A percentile compares a stretch with the other conserved stretches of the same genome.
These are phyloP conservation scores for Endothia cerciana DNA, from an alignment of 2,329 filamentous ascomycete species.

Conservation along the genomic window DNA sequence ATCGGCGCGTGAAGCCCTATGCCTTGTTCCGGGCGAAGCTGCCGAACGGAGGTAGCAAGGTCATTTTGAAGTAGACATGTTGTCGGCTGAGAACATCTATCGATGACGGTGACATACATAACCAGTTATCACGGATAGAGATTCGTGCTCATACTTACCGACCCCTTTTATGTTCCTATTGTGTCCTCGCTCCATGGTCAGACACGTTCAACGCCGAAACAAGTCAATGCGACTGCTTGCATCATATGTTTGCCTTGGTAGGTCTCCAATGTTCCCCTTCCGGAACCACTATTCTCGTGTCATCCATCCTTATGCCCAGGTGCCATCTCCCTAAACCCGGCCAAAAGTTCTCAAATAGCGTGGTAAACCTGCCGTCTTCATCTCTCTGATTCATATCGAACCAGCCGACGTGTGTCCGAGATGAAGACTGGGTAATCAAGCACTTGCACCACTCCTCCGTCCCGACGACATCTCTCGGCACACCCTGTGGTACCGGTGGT, in stretches of 20 bases:
- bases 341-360: conserved; percentile 37
- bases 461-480: conserved; percentile 47
- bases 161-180: too few relatives aligned
- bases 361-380: conserved; percentile 33
- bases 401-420: conserved; percentile 47
- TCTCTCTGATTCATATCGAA: conserved; percentile 49
- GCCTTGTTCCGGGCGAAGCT: conserved; percentile 34
- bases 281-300: conserved; percentile 33
- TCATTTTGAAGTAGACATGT: conserved; percentile 11
- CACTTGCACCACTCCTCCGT: conserved; percentile 52
- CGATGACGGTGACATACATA: background rate
- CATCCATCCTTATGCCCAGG: conserved; percentile 37
- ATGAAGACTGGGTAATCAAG: conserved; percentile 37
- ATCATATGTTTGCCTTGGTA: too few relatives aligned
- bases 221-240: too few relatives aligned
- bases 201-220: too few relatives aligned
- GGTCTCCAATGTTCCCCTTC: conserved; percentile 31
- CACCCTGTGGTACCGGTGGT: conserved; percentile 51
- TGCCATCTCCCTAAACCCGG: conserved; percentile 39
- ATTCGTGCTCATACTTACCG: background rate
- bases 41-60: conserved; percentile 34
- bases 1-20: conserved; percentile 33
- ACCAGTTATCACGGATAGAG: background rate
- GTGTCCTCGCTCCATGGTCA: too few relatives aligned
- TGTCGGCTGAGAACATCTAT: background rate